Evolutionary conservation across 2,329 filamentous ascomycete species (phyloP).

Genomic region (Apiospora marii): DNA sequence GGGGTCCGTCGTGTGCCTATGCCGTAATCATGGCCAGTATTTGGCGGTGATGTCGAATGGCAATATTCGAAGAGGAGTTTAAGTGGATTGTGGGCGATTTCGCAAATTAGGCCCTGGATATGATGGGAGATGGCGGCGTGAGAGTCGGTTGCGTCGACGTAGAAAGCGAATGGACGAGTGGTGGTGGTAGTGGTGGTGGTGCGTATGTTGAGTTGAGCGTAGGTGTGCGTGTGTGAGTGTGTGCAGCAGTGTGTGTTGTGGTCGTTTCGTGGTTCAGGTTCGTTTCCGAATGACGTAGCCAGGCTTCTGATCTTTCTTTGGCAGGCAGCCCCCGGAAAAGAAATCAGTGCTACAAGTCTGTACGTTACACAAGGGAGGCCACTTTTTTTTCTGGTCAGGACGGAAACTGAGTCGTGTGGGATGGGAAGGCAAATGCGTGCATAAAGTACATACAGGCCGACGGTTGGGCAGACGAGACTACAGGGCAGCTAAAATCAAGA

Average conservation of each 20-base stretch:
- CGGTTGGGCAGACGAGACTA: not conserved
- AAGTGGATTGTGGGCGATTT: not conserved
- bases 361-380: constrained; percentile 7
- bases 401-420: constrained; percentile 18
- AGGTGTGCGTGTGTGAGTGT: constrained; percentile 17
- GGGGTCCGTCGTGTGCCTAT: constrained; percentile 1
- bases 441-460: constrained; percentile 10
- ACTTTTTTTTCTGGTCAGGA: constrained; percentile 15
- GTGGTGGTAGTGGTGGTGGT: not conserved
- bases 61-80: not conserved
- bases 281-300: constrained; percentile 24
- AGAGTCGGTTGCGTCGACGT: constrained; percentile 1
- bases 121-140: not conserved
- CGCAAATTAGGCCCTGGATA: not conserved
- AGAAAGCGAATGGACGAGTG: constrained; percentile 6
- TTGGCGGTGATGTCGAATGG: constrained; percentile 9
- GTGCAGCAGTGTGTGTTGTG: constrained; percentile 15
- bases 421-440: not conserved
- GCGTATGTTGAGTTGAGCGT: constrained; percentile 6
- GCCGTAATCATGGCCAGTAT: constrained; percentile 16
- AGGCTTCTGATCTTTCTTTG: constrained; percentile 20
- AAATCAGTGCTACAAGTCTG: constrained; percentile 18
- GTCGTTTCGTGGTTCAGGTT: constrained; percentile 23
- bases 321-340: constrained; percentile 8
- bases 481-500: constrained; percentile 5